Base-by-base conservation (phyloP, 345 rosid genomes). In the Lumnitzera littorea region DNA sequence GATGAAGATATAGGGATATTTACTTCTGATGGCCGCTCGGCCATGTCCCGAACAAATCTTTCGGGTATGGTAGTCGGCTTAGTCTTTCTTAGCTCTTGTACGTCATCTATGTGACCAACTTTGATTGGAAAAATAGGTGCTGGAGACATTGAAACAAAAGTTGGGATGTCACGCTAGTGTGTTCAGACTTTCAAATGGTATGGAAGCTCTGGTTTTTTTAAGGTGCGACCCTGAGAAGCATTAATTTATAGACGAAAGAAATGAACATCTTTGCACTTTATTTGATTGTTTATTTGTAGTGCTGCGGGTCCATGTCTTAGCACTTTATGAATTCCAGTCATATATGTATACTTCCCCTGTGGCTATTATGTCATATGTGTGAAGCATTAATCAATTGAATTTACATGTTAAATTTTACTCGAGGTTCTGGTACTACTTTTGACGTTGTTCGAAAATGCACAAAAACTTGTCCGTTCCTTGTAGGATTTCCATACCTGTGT, bases 21-120 rank as follows among this genome's bases (percentile, higher is more conserved):
- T 46, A 66, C 54, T 15, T 65, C 48, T 54, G 57, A 55, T 46
- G 86, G 91, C 75, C 95, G 82, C 72, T 82, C 96, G 27, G 61
- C 69, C 24, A 49, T 53, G 52, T 82, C 92, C 55, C 94, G 70
- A 1, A 92, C 82, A 54, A 87, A 92, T 73, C 96, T 78, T 56
- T 85, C 77, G 23, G 98, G 98, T 48, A 92, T 62, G 67, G 61
- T 65, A 56, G 79, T 71, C 66, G 92, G 88, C 69, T 76, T 74
- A 17, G 77, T 51, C 57, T 81, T 87, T 47, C 82, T 82, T 15
- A 92, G 81, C 75, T 89, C 96, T 71, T 92, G 96, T 54, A 89
- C 98, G 79, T 92, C 96, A 12, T 89, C 95, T 36, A 89, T 78
- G 61, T 75, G 84, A 41, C 98, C 98, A 65, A 85, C 85, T n/a